Percentiles rank a stretch among this genome's conserved stretches.
These are phyloP conservation scores for Yamadazyma ubonensis DNA, from an alignment of 805 yeast genomes.

Conservation along the genomic window DNA sequence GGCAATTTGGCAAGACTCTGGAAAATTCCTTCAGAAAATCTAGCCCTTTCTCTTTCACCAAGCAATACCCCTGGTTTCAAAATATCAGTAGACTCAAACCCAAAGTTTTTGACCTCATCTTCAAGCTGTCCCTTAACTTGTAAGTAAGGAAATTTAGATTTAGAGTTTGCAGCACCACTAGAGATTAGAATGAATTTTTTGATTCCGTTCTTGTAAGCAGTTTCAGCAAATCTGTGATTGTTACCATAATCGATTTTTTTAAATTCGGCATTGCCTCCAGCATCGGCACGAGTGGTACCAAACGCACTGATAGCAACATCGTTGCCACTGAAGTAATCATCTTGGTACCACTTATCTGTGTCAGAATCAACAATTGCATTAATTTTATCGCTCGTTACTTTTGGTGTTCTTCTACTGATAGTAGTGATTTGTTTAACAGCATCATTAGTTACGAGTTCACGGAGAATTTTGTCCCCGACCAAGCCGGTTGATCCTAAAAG, in stretches of 20 bases:
- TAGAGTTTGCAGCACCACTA: conserved; percentile 58
- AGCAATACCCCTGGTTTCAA: conserved; percentile 74
- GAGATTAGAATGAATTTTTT: conserved; percentile 68
- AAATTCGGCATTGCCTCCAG: conserved; percentile 73
- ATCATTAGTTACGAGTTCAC: conserved; percentile 37
- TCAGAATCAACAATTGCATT: conserved; percentile 38
- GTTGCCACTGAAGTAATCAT: conserved; percentile 29
- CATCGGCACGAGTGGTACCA: conserved; percentile 72
- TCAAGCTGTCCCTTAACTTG: conserved; percentile 77
- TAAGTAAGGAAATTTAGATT: conserved; percentile 60
- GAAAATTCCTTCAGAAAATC: not conserved
- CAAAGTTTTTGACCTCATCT: conserved; percentile 57
- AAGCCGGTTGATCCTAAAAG: conserved; percentile 77
- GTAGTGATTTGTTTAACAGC: conserved; percentile 44
- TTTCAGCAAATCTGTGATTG: conserved; percentile 65
- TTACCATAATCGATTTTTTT: conserved; percentile 71
- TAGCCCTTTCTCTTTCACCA: conserved; percentile 52
- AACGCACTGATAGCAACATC: conserved; percentile 60
- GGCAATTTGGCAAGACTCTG: not conserved
- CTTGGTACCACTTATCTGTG: conserved; percentile 48
- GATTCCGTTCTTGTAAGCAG: conserved; percentile 69
- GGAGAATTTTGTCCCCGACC: conserved; percentile 61
- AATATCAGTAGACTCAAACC: conserved; percentile 70
- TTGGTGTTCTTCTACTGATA: conserved; percentile 50
- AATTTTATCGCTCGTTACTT: conserved; percentile 29